These are phyloP conservation scores for Phanerodontia chrysosporium DNA, from an alignment of 768 basidiomycete genomes.

Conservation along the genomic window DNA sequence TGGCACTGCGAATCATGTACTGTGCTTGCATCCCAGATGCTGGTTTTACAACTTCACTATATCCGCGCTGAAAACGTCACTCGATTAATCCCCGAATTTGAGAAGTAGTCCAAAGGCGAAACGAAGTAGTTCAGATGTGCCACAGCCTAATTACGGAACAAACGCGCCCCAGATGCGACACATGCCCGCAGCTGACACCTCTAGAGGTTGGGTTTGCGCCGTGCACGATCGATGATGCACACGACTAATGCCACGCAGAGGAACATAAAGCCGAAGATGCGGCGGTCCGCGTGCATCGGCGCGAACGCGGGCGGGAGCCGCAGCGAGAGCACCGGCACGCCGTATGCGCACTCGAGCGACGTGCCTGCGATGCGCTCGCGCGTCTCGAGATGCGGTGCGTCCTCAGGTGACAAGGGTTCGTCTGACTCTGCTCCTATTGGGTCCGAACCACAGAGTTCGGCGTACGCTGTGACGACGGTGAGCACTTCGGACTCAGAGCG, in stretches of 20 bases:
- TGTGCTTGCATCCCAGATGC: no score
- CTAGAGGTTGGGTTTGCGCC: not conserved
- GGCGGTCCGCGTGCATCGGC: not conserved
- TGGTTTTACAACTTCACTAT: no score
- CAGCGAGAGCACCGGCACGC: not conserved
- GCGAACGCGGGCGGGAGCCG: not conserved
- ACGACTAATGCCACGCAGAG: conserved; percentile 1
- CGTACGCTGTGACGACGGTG: not conserved
- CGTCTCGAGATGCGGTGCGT: not conserved
- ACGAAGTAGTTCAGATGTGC: no score
- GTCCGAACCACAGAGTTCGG: not conserved
- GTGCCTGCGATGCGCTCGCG: not conserved
- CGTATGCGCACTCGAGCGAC: not conserved
- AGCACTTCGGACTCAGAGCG: not conserved
- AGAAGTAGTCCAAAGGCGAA: no score
- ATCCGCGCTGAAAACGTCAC: no score
- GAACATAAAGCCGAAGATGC: not conserved
- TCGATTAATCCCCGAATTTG: no score
- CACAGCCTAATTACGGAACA: no score
- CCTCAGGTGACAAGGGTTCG: not conserved
- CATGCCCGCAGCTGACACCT: not conserved
- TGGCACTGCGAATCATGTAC: no score
- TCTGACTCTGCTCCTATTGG: not conserved
- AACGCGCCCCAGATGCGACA: no score
- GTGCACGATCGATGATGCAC: conserved; percentile 1